These are phyloP conservation scores for Stellera chamaejasme DNA, from an alignment of 345 rosid genomes.

Conservation along the genomic window DNA sequence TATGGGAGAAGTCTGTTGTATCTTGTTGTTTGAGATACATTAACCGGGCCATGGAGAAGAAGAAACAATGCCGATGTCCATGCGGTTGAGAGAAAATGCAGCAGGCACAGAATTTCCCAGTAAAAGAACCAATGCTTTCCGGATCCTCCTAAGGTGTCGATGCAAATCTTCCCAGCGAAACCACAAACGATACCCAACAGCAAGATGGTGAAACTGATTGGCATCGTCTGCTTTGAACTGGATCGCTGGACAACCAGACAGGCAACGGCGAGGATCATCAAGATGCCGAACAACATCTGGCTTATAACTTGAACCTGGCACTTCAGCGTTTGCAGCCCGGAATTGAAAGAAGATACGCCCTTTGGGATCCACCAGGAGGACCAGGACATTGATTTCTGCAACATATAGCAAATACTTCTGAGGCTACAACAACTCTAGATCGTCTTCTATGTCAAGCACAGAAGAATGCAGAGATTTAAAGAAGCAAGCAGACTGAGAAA, in stretches of 20 bases:
- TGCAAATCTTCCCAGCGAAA: conserved; percentile 65
- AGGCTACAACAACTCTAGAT: not conserved
- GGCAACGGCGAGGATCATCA: conserved; percentile 48
- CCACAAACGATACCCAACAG: conserved; percentile 68
- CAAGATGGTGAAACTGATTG: conserved; percentile 55
- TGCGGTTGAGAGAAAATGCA: conserved; percentile 54
- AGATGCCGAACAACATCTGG: conserved; percentile 54
- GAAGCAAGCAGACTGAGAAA: too few species aligned
- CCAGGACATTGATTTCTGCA: conserved; percentile 59
- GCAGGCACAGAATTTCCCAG: conserved; percentile 64
- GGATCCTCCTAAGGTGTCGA: conserved; percentile 75
- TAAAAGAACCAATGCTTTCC: conserved; percentile 63
- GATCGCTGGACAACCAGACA: conserved; percentile 63
- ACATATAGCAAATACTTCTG: not conserved
- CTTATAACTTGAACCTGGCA: conserved; percentile 60
- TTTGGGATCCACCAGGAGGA: conserved; percentile 75
- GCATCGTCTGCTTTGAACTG: conserved; percentile 54
- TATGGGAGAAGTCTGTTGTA: conserved; percentile 31
- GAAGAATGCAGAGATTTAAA: too few species aligned
- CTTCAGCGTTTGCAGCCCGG: conserved; percentile 30
- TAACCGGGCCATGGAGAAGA: conserved; percentile 47
- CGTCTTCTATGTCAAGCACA: not conserved
- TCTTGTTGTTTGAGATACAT: conserved; percentile 17
- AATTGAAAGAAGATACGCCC: conserved; percentile 40
- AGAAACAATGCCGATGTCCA: conserved; percentile 32